Conservation (phyloP, 805 yeast species). For the Candida ficus region DNA sequence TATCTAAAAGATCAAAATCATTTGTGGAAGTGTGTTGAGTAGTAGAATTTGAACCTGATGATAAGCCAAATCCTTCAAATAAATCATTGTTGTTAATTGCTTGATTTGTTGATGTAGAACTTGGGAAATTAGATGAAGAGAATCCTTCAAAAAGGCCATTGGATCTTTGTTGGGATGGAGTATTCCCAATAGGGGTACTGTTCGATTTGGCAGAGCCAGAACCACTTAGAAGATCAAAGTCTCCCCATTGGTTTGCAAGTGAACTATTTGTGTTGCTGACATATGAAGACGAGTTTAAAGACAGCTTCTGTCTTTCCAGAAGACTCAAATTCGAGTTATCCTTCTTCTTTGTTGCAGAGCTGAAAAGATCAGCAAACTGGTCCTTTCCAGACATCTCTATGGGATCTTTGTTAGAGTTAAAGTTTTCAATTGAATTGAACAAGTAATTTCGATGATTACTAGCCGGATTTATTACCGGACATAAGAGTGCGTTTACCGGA, state of each 20-base stretch:
- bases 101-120: constrained; percentile 3
- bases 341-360: constrained; percentile 20
- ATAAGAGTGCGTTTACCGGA: neutral
- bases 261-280: neutral
- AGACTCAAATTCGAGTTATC: constrained; percentile 27
- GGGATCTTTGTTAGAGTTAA: no score
- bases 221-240: constrained; percentile 31
- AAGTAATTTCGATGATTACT: neutral
- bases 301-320: constrained; percentile 30
- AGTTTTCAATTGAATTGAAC: neutral
- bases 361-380: constrained; percentile 25
- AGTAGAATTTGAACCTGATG: neutral
- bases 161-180: neutral
- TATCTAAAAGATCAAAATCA: neutral
- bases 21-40: constrained; percentile 1
- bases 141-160: constrained; percentile 23
- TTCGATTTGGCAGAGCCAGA: constrained; percentile 4
- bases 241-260: constrained; percentile 27
- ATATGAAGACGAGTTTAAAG: constrained; percentile 6
- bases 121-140: constrained; percentile 5
- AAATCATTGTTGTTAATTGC: constrained; percentile 9
- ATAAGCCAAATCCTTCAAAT: constrained; percentile 18
- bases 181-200: neutral
- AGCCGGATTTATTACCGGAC: neutral
- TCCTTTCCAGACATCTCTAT: constrained; percentile 14